Evolutionary conservation across 495 filamentous ascomycete species (phyloP).

Genomic region (Penicillium manginii): DNA sequence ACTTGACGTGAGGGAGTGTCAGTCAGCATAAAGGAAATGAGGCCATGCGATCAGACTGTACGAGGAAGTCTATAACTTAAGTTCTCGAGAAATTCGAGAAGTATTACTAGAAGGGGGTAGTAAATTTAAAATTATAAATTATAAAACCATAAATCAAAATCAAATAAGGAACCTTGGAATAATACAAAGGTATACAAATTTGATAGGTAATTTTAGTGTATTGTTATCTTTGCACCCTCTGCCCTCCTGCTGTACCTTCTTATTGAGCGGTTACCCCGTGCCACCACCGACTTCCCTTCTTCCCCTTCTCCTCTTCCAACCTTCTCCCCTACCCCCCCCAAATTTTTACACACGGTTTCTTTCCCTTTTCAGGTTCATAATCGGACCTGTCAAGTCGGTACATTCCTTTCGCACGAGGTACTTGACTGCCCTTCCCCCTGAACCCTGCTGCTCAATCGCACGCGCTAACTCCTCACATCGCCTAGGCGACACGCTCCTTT

Average conservation of each 20-base stretch:
- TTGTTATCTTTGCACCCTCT: slow-evolving; percentile 12
- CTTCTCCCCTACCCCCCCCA: slow-evolving; percentile 17
- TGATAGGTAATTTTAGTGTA: slow-evolving; percentile 10
- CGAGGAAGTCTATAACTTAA: not conserved
- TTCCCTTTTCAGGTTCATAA: slow-evolving; percentile 10
- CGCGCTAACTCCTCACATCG: slow-evolving; percentile 24
- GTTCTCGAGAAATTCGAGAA: not conserved
- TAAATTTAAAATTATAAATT: not conserved
- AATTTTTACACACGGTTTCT: slow-evolving; percentile 22
- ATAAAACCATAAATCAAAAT: too few species aligned
- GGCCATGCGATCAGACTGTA: slow-evolving; percentile 8
- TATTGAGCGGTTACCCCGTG: slow-evolving; percentile 40
- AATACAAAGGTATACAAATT: too few species aligned
- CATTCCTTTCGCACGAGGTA: slow-evolving; percentile 19
- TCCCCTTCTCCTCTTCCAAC: slow-evolving; percentile 13
- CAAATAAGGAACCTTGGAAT: too few species aligned
- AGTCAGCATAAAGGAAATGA: slow-evolving; percentile 1
- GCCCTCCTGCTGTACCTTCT: slow-evolving; percentile 17
- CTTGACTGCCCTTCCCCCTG: not conserved
- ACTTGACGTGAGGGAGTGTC: not conserved
- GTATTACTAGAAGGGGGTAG: not conserved
- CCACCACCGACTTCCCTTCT: slow-evolving; percentile 17
- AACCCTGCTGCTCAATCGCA: not conserved
- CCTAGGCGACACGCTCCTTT: slow-evolving; percentile 39
- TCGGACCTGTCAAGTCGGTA: slow-evolving; percentile 16